phyloP scores from a whole-genome alignment of 768 basidiomycete species.

The Tricholoma sp. region DNA sequence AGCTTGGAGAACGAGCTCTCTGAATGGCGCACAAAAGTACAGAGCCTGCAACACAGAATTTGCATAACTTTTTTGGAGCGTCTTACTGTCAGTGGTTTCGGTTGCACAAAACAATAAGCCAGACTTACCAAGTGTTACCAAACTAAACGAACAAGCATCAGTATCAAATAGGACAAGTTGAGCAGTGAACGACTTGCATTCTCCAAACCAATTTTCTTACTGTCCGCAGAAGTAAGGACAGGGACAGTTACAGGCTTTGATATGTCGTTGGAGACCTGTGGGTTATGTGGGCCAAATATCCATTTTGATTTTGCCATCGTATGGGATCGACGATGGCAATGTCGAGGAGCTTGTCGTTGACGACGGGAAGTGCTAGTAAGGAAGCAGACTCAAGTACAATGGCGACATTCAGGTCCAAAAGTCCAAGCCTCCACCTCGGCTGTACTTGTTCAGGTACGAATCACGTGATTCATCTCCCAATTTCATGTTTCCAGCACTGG shows the following conservation, averaged over 20 bases:
- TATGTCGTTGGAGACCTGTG: slow-evolving; percentile 15
- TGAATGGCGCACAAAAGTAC: slow-evolving; percentile 92
- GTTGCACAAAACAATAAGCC: slow-evolving; percentile 4
- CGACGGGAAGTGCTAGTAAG: too few species aligned
- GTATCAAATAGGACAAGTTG: neutral
- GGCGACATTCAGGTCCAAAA: too few species aligned
- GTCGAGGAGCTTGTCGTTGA: neutral
- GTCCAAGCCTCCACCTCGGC: too few species aligned
- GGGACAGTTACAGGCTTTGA: slow-evolving; percentile 30
- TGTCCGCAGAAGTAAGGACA: slow-evolving; percentile 53
- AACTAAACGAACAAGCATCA: slow-evolving; percentile 48
- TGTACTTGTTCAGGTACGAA: too few species aligned
- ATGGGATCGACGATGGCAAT: neutral
- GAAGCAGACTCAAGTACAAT: too few species aligned
- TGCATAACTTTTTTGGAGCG: slow-evolving; percentile 85
- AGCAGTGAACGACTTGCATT: slow-evolving; percentile 58
- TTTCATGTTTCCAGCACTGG: too few species aligned
- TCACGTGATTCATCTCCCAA: too few species aligned
- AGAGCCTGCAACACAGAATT: slow-evolving; percentile 98
- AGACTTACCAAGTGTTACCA: slow-evolving; percentile 89
- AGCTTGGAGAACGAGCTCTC: slow-evolving; percentile 80
- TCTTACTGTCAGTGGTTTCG: slow-evolving; percentile 17
- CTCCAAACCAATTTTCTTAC: slow-evolving; percentile 93
- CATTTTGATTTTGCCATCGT: slow-evolving; percentile 30
- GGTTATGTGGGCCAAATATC: slow-evolving; percentile 27